These are phyloP conservation scores for Collybia sp. DNA, from an alignment of 768 basidiomycete species.

Conservation along the genomic window DNA sequence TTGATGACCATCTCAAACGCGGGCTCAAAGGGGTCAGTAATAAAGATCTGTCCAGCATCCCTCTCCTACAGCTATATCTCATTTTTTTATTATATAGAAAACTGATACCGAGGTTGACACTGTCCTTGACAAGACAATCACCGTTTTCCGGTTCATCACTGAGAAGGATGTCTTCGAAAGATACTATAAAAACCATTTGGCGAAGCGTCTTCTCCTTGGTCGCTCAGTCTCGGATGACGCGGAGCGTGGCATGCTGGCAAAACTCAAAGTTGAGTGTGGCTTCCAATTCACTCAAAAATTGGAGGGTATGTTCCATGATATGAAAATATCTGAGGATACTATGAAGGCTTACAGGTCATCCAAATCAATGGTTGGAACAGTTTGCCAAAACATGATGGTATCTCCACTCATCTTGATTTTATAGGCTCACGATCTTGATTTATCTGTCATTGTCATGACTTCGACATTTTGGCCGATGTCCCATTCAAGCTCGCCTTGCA, in stretches of 20 bases:
- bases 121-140: conserved; percentile 93
- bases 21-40: conserved; percentile 85
- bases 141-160: conserved; percentile 86
- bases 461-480: conserved; percentile 95
- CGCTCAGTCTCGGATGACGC: conserved; percentile 97
- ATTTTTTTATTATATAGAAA: conserved; percentile 71
- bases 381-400: no score
- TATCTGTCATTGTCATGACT: conserved; percentile 91
- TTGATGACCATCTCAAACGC: conserved; percentile 93
- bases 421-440: conserved; percentile 72
- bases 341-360: conserved; percentile 58
- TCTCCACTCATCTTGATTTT: background rate
- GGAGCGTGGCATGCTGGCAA: conserved; percentile 94
- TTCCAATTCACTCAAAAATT: conserved; percentile 96
- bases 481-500: conserved; percentile 58
- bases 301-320: conserved; percentile 99
- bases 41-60: background rate
- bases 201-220: conserved; percentile 81
- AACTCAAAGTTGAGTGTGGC: conserved; percentile 95
- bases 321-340: conserved; percentile 82
- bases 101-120: conserved; percentile 86
- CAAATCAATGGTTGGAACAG: conserved; percentile 23
- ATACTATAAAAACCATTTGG: conserved; percentile 95
- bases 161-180: conserved; percentile 98
- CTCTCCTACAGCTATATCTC: conserved; percentile 1